Percentiles rank a stretch among this genome's conserved stretches.
Conservation (phyloP, 129 eudicot species). For the Arctium minus region DNA sequence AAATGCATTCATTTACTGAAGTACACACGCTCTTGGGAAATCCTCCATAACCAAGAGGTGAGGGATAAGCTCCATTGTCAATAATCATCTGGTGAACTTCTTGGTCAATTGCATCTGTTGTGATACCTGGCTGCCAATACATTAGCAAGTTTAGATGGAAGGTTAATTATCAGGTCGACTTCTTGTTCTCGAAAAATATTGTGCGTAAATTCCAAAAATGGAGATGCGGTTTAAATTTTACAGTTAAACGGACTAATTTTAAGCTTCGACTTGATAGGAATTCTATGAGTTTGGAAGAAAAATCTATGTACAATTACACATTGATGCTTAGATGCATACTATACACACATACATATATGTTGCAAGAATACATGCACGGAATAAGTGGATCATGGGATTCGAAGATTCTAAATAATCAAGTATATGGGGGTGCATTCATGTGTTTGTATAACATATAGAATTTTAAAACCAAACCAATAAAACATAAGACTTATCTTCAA, state of each 20-base stretch:
- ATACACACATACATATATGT: too few species aligned
- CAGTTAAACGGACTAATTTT: not conserved
- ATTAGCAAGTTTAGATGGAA: not conserved
- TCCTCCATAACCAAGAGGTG: constrained; percentile 84
- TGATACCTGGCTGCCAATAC: constrained; percentile 73
- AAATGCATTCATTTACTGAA: constrained; percentile 82
- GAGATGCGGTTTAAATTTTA: not conserved
- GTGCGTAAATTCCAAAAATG: not conserved
- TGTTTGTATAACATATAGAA: too few species aligned
- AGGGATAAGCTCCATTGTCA: constrained; percentile 82
- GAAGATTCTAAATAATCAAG: too few species aligned
- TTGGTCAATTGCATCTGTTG: constrained; percentile 72
- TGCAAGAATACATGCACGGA: too few species aligned
- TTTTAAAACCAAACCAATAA: too few species aligned
- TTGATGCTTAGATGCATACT: too few species aligned
- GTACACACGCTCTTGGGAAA: constrained; percentile 87
- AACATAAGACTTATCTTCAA: too few species aligned
- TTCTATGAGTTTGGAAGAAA: too few species aligned
- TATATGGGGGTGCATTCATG: too few species aligned
- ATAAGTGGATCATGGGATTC: too few species aligned
- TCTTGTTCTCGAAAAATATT: not conserved
- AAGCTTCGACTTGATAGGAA: not conserved
- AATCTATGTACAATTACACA: too few species aligned
- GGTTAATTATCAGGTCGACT: not conserved
- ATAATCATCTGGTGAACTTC: constrained; percentile 76